A percentile compares a stretch with the other conserved stretches of the same genome.
These are phyloP conservation scores for Fusarium drepaniforme DNA, from an alignment of 2,329 filamentous ascomycete species.

Conservation along the genomic window DNA sequence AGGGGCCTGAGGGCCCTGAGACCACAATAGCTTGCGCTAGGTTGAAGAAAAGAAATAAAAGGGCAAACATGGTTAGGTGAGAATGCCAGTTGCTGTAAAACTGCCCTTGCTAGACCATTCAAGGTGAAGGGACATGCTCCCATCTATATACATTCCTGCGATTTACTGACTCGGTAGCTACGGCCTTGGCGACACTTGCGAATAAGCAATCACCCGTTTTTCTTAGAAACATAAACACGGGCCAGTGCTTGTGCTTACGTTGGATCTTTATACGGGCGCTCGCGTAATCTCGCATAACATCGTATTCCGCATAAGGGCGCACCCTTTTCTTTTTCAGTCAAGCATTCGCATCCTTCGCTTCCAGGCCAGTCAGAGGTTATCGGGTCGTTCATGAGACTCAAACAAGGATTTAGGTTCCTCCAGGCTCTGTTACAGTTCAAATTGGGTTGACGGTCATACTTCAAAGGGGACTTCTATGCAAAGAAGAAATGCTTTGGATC, in stretches of 20 bases:
- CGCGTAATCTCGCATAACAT: background rate
- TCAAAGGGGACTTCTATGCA: background rate
- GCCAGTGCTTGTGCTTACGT: background rate
- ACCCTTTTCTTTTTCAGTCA: background rate
- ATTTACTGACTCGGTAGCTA: background rate
- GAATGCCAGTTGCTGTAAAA: background rate
- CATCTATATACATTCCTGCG: background rate
- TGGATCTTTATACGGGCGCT: background rate
- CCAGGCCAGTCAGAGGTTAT: background rate
- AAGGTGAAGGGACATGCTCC: background rate
- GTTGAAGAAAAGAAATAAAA: constrained; percentile 5
- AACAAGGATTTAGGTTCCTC: background rate
- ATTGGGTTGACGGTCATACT: background rate
- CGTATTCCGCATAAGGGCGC: background rate
- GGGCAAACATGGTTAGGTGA: background rate
- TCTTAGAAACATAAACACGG: background rate
- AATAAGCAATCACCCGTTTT: background rate
- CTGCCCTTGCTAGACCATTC: background rate
- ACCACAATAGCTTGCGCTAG: constrained; percentile 21
- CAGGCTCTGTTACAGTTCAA: background rate
- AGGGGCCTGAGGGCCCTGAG: constrained; percentile 14
- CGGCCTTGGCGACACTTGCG: background rate
- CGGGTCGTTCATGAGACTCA: background rate
- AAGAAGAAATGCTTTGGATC: background rate
- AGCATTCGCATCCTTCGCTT: background rate